Evolutionary conservation across 805 yeast genomes (phyloP).

Genomic region (Metschnikowia similis): DNA sequence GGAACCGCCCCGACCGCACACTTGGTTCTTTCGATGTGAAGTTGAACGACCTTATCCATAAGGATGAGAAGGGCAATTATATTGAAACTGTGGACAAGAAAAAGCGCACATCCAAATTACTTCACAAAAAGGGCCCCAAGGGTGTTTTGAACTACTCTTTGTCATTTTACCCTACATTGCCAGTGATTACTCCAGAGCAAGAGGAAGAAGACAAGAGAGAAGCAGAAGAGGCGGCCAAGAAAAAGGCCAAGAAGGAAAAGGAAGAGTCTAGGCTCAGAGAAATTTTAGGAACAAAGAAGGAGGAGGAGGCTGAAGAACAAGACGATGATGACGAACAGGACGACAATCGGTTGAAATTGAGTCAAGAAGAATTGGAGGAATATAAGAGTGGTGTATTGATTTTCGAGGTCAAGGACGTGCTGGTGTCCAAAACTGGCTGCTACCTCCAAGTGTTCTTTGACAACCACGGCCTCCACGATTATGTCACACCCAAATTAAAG

Average conservation of each 20-base stretch:
- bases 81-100: slow-evolving; percentile 54
- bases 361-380: slow-evolving; percentile 53
- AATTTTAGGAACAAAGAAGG: slow-evolving; percentile 16
- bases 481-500: slow-evolving; percentile 51
- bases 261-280: slow-evolving; percentile 16
- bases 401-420: slow-evolving; percentile 58
- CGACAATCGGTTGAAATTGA: slow-evolving; percentile 42
- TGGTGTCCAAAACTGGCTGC: slow-evolving; percentile 49
- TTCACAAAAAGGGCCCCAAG: slow-evolving; percentile 75
- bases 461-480: slow-evolving; percentile 63
- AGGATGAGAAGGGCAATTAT: slow-evolving; percentile 60
- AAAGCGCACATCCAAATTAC: slow-evolving; percentile 56
- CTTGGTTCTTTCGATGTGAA: slow-evolving; percentile 78
- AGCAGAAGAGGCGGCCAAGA: slow-evolving; percentile 23
- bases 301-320: slow-evolving; percentile 32
- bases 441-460: slow-evolving; percentile 78
- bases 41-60: slow-evolving; percentile 61
- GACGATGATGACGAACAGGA: slow-evolving; percentile 28
- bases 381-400: slow-evolving; percentile 75
- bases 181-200: slow-evolving; percentile 76
- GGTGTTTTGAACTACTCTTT: slow-evolving; percentile 72
- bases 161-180: slow-evolving; percentile 79
- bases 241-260: slow-evolving; percentile 25
- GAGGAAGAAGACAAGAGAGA: slow-evolving; percentile 40
- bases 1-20: slow-evolving; percentile 73